Conservation (phyloP, 768 basidiomycete species). For the Rhodosporidiobolus sp. region DNA sequence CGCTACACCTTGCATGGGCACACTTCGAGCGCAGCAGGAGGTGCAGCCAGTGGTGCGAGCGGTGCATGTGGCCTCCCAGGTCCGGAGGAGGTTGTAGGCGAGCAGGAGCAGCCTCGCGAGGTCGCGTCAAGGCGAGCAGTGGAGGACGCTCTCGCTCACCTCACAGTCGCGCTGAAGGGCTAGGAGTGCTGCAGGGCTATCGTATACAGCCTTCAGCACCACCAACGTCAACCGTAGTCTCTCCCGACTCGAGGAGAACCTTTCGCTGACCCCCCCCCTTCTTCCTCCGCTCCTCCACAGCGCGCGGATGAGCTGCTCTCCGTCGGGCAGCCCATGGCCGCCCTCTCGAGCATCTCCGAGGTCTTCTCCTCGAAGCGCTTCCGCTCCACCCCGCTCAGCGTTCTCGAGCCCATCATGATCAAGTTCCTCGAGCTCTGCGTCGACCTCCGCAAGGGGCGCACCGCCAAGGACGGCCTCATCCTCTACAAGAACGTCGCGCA, state of each 20-base stretch:
- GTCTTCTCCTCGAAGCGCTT: conserved; percentile 90
- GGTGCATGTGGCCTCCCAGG: too few species aligned
- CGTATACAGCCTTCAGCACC: neutral
- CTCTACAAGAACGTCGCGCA: conserved; percentile 98
- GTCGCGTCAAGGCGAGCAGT: too few species aligned
- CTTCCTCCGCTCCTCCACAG: conserved; percentile 9
- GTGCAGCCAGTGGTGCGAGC: too few species aligned
- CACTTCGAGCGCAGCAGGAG: too few species aligned
- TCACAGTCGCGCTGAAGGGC: neutral
- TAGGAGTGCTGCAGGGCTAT: neutral
- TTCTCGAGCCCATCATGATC: conserved; percentile 91
- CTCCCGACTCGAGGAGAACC: neutral
- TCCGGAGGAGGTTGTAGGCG: too few species aligned
- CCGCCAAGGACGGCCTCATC: conserved; percentile 92
- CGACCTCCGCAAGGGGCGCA: conserved; percentile 85
- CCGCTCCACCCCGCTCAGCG: conserved; percentile 78
- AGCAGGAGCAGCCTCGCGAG: too few species aligned
- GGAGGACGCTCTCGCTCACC: too few species aligned
- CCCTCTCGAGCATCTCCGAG: conserved; percentile 79
- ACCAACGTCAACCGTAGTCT: too few species aligned
- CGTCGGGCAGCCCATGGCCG: conserved; percentile 84
- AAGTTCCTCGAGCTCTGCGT: conserved; percentile 96
- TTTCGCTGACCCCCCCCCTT: neutral
- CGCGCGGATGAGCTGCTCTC: conserved; percentile 80
- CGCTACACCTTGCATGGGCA: too few species aligned